These are phyloP conservation scores for Lactifluus pinguis DNA, from an alignment of 768 basidiomycete species.

Conservation along the genomic window DNA sequence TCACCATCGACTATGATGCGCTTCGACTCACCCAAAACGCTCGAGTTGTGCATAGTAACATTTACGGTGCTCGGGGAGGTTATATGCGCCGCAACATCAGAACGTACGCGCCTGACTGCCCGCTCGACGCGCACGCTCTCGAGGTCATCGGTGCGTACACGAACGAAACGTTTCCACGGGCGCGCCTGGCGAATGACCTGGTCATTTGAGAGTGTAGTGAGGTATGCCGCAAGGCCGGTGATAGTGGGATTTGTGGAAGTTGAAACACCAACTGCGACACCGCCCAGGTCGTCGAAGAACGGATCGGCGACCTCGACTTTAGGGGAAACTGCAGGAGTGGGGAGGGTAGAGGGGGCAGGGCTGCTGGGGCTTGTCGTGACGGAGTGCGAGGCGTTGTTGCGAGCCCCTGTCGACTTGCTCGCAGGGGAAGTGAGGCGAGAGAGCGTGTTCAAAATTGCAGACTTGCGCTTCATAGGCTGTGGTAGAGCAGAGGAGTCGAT, in stretches of 20 bases:
- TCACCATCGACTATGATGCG: slow-evolving; percentile 7
- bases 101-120: slow-evolving; percentile 80
- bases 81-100: slow-evolving; percentile 71
- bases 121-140: slow-evolving; percentile 82
- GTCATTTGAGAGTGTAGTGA: slow-evolving; percentile 71
- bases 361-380: slow-evolving; percentile 20
- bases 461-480: slow-evolving; percentile 61
- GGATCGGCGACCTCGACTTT: slow-evolving; percentile 53
- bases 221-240: slow-evolving; percentile 62
- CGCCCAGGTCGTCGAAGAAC: slow-evolving; percentile 33
- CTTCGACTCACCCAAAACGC: slow-evolving; percentile 5
- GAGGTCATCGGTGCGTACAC: slow-evolving; percentile 78
- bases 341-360: slow-evolving; percentile 27
- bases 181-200: slow-evolving; percentile 50
- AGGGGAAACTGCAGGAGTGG: slow-evolving; percentile 43
- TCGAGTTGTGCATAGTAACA: slow-evolving; percentile 15
- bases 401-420: slow-evolving; percentile 35
- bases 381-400: slow-evolving; percentile 23
- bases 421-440: slow-evolving; percentile 74
- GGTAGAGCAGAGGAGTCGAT: slow-evolving; percentile 48
- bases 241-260: slow-evolving; percentile 31
- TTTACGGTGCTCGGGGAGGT: slow-evolving; percentile 26
- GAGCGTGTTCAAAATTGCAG: slow-evolving; percentile 78
- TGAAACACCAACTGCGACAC: slow-evolving; percentile 20
- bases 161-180: slow-evolving; percentile 79